Percentiles rank a stretch among this genome's conserved stretches.
These are phyloP conservation scores for Fusarium verticillioides DNA, from an alignment of 2,329 filamentous ascomycete species.

Conservation along the genomic window DNA sequence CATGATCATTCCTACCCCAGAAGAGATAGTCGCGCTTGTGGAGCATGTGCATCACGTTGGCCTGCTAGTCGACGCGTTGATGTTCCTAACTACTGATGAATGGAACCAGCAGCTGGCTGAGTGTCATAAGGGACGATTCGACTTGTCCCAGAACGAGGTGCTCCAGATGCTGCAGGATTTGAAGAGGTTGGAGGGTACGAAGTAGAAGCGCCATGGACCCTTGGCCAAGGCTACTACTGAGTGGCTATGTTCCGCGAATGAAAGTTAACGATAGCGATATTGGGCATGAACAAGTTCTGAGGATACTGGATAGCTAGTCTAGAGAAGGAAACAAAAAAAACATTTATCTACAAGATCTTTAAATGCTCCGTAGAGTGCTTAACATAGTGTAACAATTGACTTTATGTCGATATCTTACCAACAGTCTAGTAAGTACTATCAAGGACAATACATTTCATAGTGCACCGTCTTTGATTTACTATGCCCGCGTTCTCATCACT, in stretches of 20 bases:
- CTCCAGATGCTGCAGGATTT: neutral
- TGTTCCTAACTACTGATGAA: neutral
- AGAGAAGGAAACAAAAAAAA: no score
- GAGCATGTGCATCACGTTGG: neutral
- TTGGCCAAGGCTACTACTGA: accelerated
- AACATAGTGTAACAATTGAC: accelerated
- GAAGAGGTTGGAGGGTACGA: neutral
- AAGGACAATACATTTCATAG: neutral
- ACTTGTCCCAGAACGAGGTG: neutral
- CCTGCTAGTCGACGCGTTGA: neutral
- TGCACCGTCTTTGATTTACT: neutral
- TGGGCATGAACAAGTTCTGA: accelerated
- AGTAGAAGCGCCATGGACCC: neutral
- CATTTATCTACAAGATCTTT: no score
- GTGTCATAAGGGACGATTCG: neutral
- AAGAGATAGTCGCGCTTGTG: neutral
- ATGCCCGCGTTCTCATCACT: accelerated
- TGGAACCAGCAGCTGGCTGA: neutral
- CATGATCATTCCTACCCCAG: neutral
- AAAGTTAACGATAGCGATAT: accelerated
- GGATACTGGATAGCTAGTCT: accelerated
- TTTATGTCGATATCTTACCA: neutral
- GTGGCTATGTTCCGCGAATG: accelerated
- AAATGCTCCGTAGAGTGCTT: accelerated
- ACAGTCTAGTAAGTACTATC: neutral